Conservation (phyloP, 371 early-diverging fungal species). For the Mortierella sp. region DNA sequence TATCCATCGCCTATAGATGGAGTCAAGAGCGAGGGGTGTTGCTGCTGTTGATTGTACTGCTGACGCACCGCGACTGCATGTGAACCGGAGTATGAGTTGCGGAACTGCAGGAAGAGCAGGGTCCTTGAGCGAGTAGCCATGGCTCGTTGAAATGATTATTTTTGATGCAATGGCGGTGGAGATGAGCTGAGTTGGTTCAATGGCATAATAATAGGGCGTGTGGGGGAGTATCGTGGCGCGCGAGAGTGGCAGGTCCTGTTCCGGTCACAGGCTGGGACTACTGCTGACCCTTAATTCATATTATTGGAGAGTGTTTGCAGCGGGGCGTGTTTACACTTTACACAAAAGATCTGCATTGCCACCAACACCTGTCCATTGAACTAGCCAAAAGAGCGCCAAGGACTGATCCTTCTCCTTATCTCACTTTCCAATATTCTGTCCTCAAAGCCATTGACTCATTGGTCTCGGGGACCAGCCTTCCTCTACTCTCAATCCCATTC, state of each 20-base stretch:
- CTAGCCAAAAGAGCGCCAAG: too few relatives aligned
- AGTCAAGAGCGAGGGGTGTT: conserved; percentile 55
- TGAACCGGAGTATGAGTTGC: conserved; percentile 88
- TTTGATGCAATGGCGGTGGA: background rate
- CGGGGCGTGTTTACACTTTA: too few relatives aligned
- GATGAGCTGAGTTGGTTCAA: background rate
- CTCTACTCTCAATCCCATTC: background rate
- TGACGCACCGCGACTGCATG: conserved; percentile 59
- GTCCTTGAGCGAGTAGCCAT: conserved; percentile 94
- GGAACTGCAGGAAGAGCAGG: conserved; percentile 90
- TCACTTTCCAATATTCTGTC: conserved; percentile 55
- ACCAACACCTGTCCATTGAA: too few relatives aligned
- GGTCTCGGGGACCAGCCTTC: conserved; percentile 36
- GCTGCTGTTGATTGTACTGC: conserved; percentile 44
- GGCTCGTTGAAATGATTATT: background rate
- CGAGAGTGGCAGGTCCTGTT: too few relatives aligned
- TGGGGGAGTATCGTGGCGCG: too few relatives aligned
- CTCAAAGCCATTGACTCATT: conserved; percentile 33
- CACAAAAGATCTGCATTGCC: too few relatives aligned
- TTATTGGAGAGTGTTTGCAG: too few relatives aligned
- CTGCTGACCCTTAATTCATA: too few relatives aligned
- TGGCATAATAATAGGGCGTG: background rate
- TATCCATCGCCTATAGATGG: conserved; percentile 11
- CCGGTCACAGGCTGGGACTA: too few relatives aligned
- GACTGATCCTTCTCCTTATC: too few relatives aligned